phyloP scores from a whole-genome alignment of 257 asterid species.

The Penstemon barbatus region DNA sequence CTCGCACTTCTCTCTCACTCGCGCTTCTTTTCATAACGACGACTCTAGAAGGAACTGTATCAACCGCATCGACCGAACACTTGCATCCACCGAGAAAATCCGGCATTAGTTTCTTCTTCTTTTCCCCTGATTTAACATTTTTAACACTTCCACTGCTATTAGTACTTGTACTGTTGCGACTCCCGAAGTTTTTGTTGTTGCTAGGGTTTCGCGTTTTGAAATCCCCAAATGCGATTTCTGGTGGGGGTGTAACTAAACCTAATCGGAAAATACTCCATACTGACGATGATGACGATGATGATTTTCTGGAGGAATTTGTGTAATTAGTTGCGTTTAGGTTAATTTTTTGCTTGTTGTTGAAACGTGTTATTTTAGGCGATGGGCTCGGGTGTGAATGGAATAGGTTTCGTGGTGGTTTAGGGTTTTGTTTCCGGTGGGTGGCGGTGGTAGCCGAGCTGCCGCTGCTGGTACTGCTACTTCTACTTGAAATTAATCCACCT shows the following conservation, averaged over 20 bases:
- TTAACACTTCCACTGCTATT: conserved; percentile 26
- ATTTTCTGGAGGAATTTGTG: conserved; percentile 21
- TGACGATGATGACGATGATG: conserved; percentile 38
- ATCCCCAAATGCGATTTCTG: conserved; percentile 63
- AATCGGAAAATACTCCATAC: conserved; percentile 59
- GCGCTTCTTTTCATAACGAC: conserved; percentile 35
- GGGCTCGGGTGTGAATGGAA: conserved; percentile 93
- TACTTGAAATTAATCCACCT: conserved; percentile 44
- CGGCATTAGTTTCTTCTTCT: conserved; percentile 37
- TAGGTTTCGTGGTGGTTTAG: conserved; percentile 42
- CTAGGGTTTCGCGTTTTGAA: conserved; percentile 44
- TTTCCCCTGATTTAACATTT: not conserved
- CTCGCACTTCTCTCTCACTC: conserved; percentile 29
- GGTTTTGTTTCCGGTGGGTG: conserved; percentile 19
- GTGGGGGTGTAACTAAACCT: conserved; percentile 65
- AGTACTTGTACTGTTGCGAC: conserved; percentile 55
- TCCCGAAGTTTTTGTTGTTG: conserved; percentile 30
- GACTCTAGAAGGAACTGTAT: conserved; percentile 40
- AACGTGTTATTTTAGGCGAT: conserved; percentile 52
- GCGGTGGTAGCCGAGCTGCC: conserved; percentile 30
- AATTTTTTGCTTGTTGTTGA: conserved; percentile 24
- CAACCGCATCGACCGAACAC: conserved; percentile 58
- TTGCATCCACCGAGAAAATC: conserved; percentile 55
- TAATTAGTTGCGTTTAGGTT: not conserved
- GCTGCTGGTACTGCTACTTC: conserved; percentile 72